phyloP scores from a whole-genome alignment of 1,139 yeast species.

The Arxiozyma telluris region DNA sequence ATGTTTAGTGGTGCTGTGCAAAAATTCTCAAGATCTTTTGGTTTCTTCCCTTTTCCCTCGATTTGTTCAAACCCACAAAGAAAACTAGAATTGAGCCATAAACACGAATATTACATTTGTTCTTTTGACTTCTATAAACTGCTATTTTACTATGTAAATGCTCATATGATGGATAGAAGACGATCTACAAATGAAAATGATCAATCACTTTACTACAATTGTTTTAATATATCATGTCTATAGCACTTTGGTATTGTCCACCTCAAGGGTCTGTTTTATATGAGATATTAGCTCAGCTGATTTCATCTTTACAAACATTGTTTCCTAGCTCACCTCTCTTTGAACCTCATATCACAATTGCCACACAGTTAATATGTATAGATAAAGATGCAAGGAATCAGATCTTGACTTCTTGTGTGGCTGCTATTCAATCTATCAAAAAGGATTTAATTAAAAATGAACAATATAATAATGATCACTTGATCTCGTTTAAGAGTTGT shows the following conservation, averaged over 20 bases:
- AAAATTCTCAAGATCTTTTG: no score
- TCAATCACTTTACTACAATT: no score
- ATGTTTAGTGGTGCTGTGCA: background rate
- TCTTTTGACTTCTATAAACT: background rate
- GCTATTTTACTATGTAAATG: no score
- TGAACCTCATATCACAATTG: slow-evolving; percentile 72
- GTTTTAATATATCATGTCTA: slow-evolving; percentile 17
- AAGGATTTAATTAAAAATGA: slow-evolving; percentile 6
- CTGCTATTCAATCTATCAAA: slow-evolving; percentile 44
- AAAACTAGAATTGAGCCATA: no score
- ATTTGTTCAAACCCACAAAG: no score
- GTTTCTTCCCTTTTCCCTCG: no score
- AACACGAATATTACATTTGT: background rate
- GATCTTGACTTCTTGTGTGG: slow-evolving; percentile 56
- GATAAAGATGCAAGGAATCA: slow-evolving; percentile 49
- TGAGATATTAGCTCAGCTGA: slow-evolving; percentile 52
- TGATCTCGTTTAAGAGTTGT: slow-evolving; percentile 31
- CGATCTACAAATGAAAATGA: background rate
- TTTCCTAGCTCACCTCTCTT: slow-evolving; percentile 62
- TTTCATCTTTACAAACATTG: slow-evolving; percentile 56
- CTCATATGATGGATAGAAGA: no score
- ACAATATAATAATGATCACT: slow-evolving; percentile 11
- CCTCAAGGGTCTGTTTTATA: slow-evolving; percentile 43
- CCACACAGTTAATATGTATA: slow-evolving; percentile 47
- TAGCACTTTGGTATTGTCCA: slow-evolving; percentile 75